Base-by-base conservation (phyloP, 176 grass and related monocot species). In the Juncus inflexus region DNA sequence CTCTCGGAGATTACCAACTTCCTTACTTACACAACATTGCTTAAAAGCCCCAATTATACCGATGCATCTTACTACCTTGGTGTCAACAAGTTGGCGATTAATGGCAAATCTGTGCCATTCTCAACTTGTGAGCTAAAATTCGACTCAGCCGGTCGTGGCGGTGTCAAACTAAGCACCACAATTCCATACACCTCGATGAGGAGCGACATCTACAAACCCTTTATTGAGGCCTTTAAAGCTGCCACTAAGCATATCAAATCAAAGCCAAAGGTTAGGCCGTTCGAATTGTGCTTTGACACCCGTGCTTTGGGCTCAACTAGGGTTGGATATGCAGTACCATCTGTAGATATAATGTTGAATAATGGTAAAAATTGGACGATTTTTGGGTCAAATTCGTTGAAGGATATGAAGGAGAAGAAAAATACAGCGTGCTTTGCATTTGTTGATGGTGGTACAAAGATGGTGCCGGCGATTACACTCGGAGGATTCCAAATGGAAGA, bases 401-500 rank as follows among this genome's bases (percentile, higher is more conserved):
- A 53, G 7, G 65, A 71, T 58, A 49, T 45, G 0, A 8, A 28
- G 19, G 19, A 28, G 19, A 28, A 13, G 42, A 52, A 5, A 36
- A 36, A 9, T 28, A 73, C 80, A 2, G 83, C 72, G 35, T 83
- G 83, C 72, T 64, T 90, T 12, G 76, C 76, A 50, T 83, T 86
- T 52, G 84, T 71, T 2, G 52, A 75, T 40, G 72, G 54, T 2
- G 65, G 74, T 50, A 38, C 52, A 57, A 66, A 61, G 15, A 57
- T 60, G 42, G 75, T 52, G 50, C 37, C 59, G 55, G 75, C 78
- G 12, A 40, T 85, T 43, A 60, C 75, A 52, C 35, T 89, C 14
- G 82, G 82, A 2, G 59, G 79, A 50, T 85, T 76, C 54, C 82
- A 82, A 60, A 69, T 82, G 75, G 86, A 90, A 49, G 63, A 69